These are phyloP conservation scores for Epichloe brachyelytri DNA, from an alignment of 2,329 filamentous ascomycete genomes.

Conservation along the genomic window DNA sequence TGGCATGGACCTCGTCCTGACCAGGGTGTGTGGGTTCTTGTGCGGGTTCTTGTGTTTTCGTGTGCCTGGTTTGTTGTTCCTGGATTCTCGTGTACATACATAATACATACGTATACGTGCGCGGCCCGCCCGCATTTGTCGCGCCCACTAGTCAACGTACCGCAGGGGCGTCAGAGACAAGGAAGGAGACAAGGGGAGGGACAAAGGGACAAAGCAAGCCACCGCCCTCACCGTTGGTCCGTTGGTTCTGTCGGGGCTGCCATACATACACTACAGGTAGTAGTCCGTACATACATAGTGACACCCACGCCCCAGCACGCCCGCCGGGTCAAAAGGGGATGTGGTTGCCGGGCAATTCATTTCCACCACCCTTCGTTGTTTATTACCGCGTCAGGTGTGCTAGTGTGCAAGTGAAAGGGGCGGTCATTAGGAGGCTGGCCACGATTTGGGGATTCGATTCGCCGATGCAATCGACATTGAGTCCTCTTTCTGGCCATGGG, in stretches of 20 bases:
- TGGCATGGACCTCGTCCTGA: not conserved
- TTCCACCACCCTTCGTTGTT: slow-evolving; percentile 6
- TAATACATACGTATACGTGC: slow-evolving; percentile 1
- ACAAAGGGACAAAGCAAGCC: slow-evolving; percentile 6
- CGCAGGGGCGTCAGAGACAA: slow-evolving; percentile 4
- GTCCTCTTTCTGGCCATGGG: too few species aligned
- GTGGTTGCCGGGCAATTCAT: slow-evolving; percentile 10
- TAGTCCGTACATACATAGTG: not conserved
- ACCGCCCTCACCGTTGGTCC: slow-evolving; percentile 14
- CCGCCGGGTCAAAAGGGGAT: slow-evolving; percentile 4
- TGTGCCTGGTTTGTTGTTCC: not conserved
- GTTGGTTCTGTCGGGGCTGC: slow-evolving; percentile 8
- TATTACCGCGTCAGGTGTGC: not conserved
- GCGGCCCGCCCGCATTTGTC: slow-evolving; percentile 1
- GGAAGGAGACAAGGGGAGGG: not conserved
- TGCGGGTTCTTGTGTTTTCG: not conserved
- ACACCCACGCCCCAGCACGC: not conserved
- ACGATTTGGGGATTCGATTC: not conserved
- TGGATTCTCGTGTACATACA: not conserved
- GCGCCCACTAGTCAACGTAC: slow-evolving; percentile 5
- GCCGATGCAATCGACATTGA: not conserved
- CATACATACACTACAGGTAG: too few species aligned
- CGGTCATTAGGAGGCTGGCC: not conserved
- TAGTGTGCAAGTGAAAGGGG: not conserved
- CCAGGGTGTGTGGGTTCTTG: not conserved